Percentiles rank a stretch among this genome's conserved stretches.
Conservation (phyloP, 2,329 filamentous ascomycete species). For the Penicillium sp. region DNA sequence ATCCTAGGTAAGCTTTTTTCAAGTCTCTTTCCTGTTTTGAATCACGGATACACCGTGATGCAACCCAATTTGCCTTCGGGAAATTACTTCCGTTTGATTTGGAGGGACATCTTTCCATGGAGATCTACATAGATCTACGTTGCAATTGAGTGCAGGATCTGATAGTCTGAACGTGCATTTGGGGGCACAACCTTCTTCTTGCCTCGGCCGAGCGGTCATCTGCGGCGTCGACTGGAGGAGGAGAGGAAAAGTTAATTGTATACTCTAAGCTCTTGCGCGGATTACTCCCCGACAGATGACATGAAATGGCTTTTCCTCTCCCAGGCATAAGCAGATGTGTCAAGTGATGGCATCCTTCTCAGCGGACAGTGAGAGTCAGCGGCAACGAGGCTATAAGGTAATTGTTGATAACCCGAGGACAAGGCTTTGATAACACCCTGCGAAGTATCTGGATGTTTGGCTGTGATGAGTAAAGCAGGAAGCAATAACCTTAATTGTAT, state of each 20-base stretch:
- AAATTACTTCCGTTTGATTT: slow-evolving; percentile 9
- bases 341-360: neutral
- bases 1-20: slow-evolving; percentile 13
- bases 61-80: slow-evolving; percentile 22
- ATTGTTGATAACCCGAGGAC: neutral
- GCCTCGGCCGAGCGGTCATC: neutral
- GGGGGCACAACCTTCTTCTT: slow-evolving; percentile 11
- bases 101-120: slow-evolving; percentile 1
- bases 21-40: slow-evolving; percentile 18
- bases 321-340: neutral
- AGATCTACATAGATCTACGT: slow-evolving; percentile 20
- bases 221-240: neutral
- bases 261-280: neutral
- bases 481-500: neutral
- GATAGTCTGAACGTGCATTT: slow-evolving; percentile 4
- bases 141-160: slow-evolving; percentile 14
- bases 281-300: neutral
- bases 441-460: neutral
- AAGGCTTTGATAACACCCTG: neutral
- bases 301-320: neutral
- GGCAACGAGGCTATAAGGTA: neutral
- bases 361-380: neutral
- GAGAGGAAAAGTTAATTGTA: neutral
- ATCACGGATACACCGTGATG: slow-evolving; percentile 22
- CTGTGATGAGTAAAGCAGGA: neutral